Conservation (phyloP, 768 basidiomycete species). For the Gymnopilus junonius region DNA sequence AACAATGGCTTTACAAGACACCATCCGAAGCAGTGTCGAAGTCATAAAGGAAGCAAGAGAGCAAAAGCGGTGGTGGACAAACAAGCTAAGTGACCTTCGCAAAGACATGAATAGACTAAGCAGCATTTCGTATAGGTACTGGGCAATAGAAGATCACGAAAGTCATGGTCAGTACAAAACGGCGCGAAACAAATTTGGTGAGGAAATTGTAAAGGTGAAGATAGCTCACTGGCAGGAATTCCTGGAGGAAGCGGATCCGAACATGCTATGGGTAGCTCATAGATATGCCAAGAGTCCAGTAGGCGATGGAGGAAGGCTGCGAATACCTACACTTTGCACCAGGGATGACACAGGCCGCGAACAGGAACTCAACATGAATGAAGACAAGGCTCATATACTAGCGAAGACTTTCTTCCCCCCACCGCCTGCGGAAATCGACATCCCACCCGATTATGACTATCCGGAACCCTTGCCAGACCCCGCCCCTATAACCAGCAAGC, state of each 20-base stretch:
- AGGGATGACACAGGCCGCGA: constrained; percentile 17
- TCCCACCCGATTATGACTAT: constrained; percentile 1
- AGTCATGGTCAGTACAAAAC: constrained; percentile 17
- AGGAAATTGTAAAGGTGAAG: constrained; percentile 24
- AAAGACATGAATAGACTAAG: constrained; percentile 19
- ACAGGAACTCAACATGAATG: constrained; percentile 3
- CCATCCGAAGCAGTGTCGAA: constrained; percentile 8
- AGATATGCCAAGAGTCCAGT: constrained; percentile 18
- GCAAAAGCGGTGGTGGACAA: constrained; percentile 26
- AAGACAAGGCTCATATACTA: constrained; percentile 8
- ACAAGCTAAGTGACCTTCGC: constrained; percentile 24
- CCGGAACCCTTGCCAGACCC: constrained; percentile 11
- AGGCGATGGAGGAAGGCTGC: constrained; percentile 23
- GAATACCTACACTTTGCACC: constrained; percentile 25
- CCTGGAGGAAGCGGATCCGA: constrained; percentile 15
- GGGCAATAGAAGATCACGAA: constrained; percentile 21
- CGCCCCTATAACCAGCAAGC: not conserved
- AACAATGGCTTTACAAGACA: constrained; percentile 11
- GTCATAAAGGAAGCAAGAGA: not conserved
- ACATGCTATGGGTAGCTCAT: constrained; percentile 24
- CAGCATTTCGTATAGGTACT: not conserved
- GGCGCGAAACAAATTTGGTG: constrained; percentile 14
- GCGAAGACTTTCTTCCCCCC: constrained; percentile 18
- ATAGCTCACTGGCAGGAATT: constrained; percentile 28
- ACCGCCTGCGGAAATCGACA: not conserved